Percentiles rank a stretch among this genome's conserved stretches.
Conservation (phyloP, 2,329 filamentous ascomycete genomes). For the Pestalotiopsis fici region DNA sequence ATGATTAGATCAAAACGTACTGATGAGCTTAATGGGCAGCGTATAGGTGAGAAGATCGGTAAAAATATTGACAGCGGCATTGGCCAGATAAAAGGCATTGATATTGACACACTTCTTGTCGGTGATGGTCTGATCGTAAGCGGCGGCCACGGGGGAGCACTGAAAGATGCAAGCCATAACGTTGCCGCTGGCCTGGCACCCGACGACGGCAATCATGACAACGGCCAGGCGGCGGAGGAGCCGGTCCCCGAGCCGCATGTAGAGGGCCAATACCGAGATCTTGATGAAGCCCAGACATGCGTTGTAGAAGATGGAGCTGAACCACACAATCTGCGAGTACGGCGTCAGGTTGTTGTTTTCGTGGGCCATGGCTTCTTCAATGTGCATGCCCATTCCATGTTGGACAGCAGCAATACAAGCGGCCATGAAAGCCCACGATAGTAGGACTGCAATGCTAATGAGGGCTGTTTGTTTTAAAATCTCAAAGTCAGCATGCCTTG, state of each 20-base stretch:
- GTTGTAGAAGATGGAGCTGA: slow-evolving; percentile 49
- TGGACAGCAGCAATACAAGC: slow-evolving; percentile 10
- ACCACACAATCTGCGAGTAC: slow-evolving; percentile 35
- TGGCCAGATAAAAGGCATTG: slow-evolving; percentile 47
- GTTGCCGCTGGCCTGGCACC: slow-evolving; percentile 38
- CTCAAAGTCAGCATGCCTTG: not conserved
- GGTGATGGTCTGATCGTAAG: slow-evolving; percentile 34
- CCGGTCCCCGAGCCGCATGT: slow-evolving; percentile 42
- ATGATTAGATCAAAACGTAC: not conserved
- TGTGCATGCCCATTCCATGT: slow-evolving; percentile 13
- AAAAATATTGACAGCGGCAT: slow-evolving; percentile 46
- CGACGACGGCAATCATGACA: slow-evolving; percentile 39
- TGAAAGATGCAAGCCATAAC: slow-evolving; percentile 43
- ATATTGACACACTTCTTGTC: slow-evolving; percentile 42
- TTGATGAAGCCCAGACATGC: slow-evolving; percentile 48
- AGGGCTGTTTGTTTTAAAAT: not conserved
- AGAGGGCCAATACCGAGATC: slow-evolving; percentile 45
- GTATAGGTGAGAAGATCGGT: slow-evolving; percentile 46
- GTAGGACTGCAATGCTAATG: slow-evolving; percentile 10
- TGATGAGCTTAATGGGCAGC: slow-evolving; percentile 43
- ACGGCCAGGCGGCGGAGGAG: slow-evolving; percentile 34
- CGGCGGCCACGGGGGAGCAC: slow-evolving; percentile 38
- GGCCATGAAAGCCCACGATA: slow-evolving; percentile 14
- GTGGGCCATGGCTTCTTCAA: slow-evolving; percentile 18
- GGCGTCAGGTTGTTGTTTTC: slow-evolving; percentile 15